These are phyloP conservation scores for Hyaloperonospora brassicae DNA, from an alignment of 352 stramenopile genomes.

Conservation along the genomic window DNA sequence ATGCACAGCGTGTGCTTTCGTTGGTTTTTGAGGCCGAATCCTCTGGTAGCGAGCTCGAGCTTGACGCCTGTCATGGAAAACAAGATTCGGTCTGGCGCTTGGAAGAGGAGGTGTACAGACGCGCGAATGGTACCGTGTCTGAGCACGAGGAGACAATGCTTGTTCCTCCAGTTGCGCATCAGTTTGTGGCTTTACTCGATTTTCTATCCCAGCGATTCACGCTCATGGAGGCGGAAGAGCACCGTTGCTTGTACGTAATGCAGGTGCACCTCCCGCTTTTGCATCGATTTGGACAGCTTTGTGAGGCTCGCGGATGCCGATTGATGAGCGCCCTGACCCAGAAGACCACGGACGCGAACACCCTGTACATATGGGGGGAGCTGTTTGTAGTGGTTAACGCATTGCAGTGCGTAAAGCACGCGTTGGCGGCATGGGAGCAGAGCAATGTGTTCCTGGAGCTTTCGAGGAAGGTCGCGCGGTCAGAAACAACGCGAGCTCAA, in stretches of 20 bases:
- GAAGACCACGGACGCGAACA: slow-evolving; percentile 2
- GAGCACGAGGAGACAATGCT: slow-evolving; percentile 12
- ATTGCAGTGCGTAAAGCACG: slow-evolving; percentile 29
- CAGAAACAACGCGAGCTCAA: slow-evolving; percentile 41
- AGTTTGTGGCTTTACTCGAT: slow-evolving; percentile 48
- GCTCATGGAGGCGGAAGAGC: slow-evolving; percentile 52
- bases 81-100: slow-evolving; percentile 18
- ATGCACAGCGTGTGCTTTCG: slow-evolving; percentile 37
- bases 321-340: slow-evolving; percentile 15
- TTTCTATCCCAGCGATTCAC: slow-evolving; percentile 61
- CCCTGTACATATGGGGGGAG: slow-evolving; percentile 16
- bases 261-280: slow-evolving; percentile 59
- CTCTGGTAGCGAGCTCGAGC: slow-evolving; percentile 5
- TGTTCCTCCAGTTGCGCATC: slow-evolving; percentile 24
- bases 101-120: slow-evolving; percentile 5
- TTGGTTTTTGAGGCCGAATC: slow-evolving; percentile 11
- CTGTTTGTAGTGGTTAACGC: slow-evolving; percentile 49
- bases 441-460: slow-evolving; percentile 63
- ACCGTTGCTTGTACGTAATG: slow-evolving; percentile 70
- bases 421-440: slow-evolving; percentile 54
- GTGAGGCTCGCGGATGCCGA: slow-evolving; percentile 19
- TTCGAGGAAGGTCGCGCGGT: slow-evolving; percentile 45
- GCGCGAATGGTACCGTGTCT: background rate
- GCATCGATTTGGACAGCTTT: slow-evolving; percentile 24
- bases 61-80: slow-evolving; percentile 5